Evolutionary conservation across 2,329 filamentous ascomycete genomes (phyloP).

Genomic region (Metarhizium guizhouense): DNA sequence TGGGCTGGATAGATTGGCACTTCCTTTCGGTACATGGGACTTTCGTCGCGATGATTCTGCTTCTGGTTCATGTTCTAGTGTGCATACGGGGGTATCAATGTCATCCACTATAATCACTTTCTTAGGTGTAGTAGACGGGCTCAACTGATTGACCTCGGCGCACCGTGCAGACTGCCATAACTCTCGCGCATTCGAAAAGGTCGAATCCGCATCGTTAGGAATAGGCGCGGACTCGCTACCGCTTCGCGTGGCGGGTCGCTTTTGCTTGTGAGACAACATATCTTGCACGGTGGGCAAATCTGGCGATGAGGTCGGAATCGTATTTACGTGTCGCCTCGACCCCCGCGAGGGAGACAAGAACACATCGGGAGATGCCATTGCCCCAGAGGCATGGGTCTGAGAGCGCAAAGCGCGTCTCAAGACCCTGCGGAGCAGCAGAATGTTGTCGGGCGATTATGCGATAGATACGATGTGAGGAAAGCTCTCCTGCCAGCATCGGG

Average conservation of each 20-base stretch:
- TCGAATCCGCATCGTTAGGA: constrained; percentile 23
- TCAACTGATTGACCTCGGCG: constrained; percentile 2
- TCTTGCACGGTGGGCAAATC: constrained; percentile 44
- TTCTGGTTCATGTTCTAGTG: not conserved
- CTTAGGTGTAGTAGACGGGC: not conserved
- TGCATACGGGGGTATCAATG: constrained; percentile 2
- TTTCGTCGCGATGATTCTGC: not conserved
- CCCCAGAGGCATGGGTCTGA: constrained; percentile 17
- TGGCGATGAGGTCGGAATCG: constrained; percentile 40
- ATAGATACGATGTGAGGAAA: no score
- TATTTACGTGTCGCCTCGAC: constrained; percentile 21
- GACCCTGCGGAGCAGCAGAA: constrained; percentile 18
- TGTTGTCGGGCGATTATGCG: constrained; percentile 7
- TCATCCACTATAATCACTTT: constrained; percentile 2
- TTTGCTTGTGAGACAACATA: constrained; percentile 29
- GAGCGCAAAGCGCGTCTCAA: constrained; percentile 40
- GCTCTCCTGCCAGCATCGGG: not conserved
- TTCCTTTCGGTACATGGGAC: not conserved
- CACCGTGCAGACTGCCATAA: constrained; percentile 25
- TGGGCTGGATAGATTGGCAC: not conserved
- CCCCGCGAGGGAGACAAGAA: constrained; percentile 21
- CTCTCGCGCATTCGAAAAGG: constrained; percentile 34
- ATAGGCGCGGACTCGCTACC: constrained; percentile 29
- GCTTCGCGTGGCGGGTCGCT: constrained; percentile 22
- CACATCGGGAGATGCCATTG: constrained; percentile 25